Percentiles rank a stretch among this genome's conserved stretches.
Conservation (phyloP, 1,139 yeast genomes). For the Taphrina confusa region DNA sequence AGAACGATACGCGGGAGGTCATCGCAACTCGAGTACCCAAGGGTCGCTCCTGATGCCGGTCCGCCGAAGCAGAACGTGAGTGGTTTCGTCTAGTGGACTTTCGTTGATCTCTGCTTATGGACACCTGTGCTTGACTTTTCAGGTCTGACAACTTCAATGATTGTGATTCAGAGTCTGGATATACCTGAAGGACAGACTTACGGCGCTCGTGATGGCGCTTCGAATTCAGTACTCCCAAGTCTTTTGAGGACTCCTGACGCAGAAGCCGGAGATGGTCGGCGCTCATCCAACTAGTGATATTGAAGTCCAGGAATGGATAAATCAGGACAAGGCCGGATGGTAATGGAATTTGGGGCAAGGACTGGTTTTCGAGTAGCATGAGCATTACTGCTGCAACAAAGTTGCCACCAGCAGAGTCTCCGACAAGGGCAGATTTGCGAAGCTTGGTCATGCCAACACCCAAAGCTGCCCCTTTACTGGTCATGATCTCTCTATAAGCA, state of each 20-base stretch:
- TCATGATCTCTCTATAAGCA: slow-evolving; percentile 43
- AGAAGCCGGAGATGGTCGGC: slow-evolving; percentile 41
- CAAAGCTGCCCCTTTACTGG: slow-evolving; percentile 40
- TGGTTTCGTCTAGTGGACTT: not conserved
- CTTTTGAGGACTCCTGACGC: slow-evolving; percentile 40
- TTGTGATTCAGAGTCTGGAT: slow-evolving; percentile 12
- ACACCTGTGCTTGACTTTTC: slow-evolving; percentile 12
- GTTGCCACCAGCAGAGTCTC: slow-evolving; percentile 44
- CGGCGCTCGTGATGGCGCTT: slow-evolving; percentile 30
- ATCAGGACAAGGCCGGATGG: slow-evolving; percentile 42
- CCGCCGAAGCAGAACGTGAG: slow-evolving; percentile 7
- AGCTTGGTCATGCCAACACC: slow-evolving; percentile 40
- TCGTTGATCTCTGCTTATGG: not conserved
- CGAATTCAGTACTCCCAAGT: slow-evolving; percentile 35
- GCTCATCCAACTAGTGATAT: slow-evolving; percentile 42
- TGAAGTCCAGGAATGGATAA: slow-evolving; percentile 43
- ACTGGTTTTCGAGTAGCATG: slow-evolving; percentile 37
- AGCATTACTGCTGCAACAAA: slow-evolving; percentile 41
- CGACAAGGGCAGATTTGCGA: slow-evolving; percentile 40
- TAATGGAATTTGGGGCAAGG: slow-evolving; percentile 33
- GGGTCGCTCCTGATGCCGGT: slow-evolving; percentile 9
- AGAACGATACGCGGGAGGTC: slow-evolving; percentile 43
- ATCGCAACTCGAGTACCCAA: slow-evolving; percentile 39
- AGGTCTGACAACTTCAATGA: slow-evolving; percentile 1
- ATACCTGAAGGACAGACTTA: slow-evolving; percentile 27